Evolutionary conservation across 163 green algal genomes (phyloP), one percentile per base, ranked within the genome.

Genomic region (Coccomyxa subellipsoidea): DNA sequence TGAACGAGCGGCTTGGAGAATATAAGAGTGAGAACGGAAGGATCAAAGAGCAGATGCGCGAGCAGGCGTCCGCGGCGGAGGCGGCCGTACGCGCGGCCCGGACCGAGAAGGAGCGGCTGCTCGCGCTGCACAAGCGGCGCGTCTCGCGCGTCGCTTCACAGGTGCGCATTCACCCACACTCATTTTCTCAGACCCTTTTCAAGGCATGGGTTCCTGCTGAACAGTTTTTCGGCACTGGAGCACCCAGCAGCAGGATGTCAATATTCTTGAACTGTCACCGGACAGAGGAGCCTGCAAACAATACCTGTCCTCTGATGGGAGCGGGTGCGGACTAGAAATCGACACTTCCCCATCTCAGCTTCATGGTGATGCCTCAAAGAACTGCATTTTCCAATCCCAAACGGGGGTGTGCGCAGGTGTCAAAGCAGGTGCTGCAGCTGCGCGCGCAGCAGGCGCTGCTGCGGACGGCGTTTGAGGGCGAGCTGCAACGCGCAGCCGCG

Each of bases 361-460:
- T n/a, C n/a, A n/a, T n/a, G n/a, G n/a, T n/a, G n/a, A n/a, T n/a
- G n/a, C n/a, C n/a, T n/a, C n/a, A n/a, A n/a, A n/a, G n/a, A n/a
- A n/a, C n/a, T n/a, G n/a, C n/a, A n/a, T n/a, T n/a, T n/a, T n/a
- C n/a, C n/a, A n/a, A n/a, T n/a, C n/a, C n/a, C n/a, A n/a, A n/a
- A n/a, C n/a, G n/a, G 66, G 2, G 18, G 10, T 73, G 66, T 40
- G 21, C 35, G 32, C 71, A 84, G 80, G 70, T 76, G 29, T 36
- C 78, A 12, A 54, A 36, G 38, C 70, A 84, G 40, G 69, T 84
- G 80, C 40, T 38, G 9, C 69, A 72, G 8, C 71, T 84, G 40
- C 66, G 70, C n/a, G 32, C 71, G 39, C 80, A 84, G 71, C 80
- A 84, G 71, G 40, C 70, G 35, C 70, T 80, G 71, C 80, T 84